phyloP scores from a whole-genome alignment of 2,329 filamentous ascomycete genomes.

The Dryadomyces quercus-mongolicae region DNA sequence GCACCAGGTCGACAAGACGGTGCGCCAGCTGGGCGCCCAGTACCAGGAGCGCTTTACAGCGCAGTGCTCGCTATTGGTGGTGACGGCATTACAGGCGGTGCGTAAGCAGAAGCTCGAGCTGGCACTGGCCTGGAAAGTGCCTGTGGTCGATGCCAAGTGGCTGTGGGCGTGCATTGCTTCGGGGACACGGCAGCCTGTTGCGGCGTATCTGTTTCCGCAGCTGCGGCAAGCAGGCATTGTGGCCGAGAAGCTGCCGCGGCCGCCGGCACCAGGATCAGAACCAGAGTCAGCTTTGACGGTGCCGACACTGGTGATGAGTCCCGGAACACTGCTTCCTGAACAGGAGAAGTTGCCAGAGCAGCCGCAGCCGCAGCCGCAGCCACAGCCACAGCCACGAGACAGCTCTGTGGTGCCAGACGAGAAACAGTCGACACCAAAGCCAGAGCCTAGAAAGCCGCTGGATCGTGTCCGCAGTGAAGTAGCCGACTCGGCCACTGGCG shows the following conservation, averaged over 20 bases:
- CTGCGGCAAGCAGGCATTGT: conserved; percentile 19
- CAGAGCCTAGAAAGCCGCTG: conserved; percentile 14
- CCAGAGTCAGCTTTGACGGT: conserved; percentile 5
- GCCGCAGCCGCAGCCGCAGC: conserved; percentile 3
- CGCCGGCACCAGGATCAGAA: neutral
- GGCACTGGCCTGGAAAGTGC: conserved; percentile 62
- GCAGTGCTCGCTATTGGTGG: conserved; percentile 67
- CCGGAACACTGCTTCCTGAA: neutral
- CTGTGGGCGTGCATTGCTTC: conserved; percentile 67
- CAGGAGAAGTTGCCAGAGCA: conserved; percentile 5
- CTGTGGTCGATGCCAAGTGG: conserved; percentile 74
- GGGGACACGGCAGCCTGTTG: conserved; percentile 33
- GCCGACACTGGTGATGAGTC: conserved; percentile 7
- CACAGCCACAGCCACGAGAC: too few species aligned
- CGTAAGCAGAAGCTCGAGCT: conserved; percentile 67
- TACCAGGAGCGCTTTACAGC: conserved; percentile 69
- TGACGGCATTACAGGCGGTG: conserved; percentile 44
- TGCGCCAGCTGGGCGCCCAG: conserved; percentile 63
- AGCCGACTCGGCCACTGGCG: conserved; percentile 27
- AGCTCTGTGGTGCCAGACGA: too few species aligned
- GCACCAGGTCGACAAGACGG: conserved; percentile 67
- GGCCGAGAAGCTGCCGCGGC: conserved; percentile 6
- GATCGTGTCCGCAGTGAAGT: conserved; percentile 25
- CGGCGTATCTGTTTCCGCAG: conserved; percentile 34
- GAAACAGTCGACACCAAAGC: neutral